A percentile compares a stretch with the other conserved stretches of the same genome.
Conservation (phyloP, 805 yeast genomes). For the Blastobotrys americana region DNA sequence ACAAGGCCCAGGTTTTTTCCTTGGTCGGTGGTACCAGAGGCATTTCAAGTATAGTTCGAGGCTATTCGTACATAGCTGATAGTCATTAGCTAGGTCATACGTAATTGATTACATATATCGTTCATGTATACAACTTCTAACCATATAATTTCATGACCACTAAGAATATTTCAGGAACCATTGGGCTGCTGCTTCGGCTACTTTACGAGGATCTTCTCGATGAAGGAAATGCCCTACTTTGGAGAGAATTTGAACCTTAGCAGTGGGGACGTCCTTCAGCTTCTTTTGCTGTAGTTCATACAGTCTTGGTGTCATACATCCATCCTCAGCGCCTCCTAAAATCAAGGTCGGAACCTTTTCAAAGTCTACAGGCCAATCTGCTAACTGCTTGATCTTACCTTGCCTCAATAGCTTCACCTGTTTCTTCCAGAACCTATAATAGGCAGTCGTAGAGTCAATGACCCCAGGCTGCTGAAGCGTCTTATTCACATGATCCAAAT, state of each 20-base stretch:
- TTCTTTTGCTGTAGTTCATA: constrained; percentile 12
- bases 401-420: neutral
- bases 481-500: constrained; percentile 14
- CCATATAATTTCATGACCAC: neutral
- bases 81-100: no score
- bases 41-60: neutral
- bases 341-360: constrained; percentile 14
- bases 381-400: neutral
- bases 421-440: constrained; percentile 17
- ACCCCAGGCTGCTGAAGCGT: constrained; percentile 22
- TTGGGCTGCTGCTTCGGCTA: constrained; percentile 12
- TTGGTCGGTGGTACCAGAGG: neutral
- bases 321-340: constrained; percentile 22
- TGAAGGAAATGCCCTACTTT: constrained; percentile 26
- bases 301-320: constrained; percentile 19
- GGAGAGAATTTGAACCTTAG: constrained; percentile 14
- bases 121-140: neutral
- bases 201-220: constrained; percentile 21
- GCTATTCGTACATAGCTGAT: no score
- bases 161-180: constrained; percentile 8
- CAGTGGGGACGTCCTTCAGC: constrained; percentile 9
- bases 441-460: constrained; percentile 22
- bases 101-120: neutral
- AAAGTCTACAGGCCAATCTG: constrained; percentile 16
- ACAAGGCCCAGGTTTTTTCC: neutral